Base-by-base conservation (phyloP, 345 rosid genomes). In the Euphorbia peplus region DNA sequence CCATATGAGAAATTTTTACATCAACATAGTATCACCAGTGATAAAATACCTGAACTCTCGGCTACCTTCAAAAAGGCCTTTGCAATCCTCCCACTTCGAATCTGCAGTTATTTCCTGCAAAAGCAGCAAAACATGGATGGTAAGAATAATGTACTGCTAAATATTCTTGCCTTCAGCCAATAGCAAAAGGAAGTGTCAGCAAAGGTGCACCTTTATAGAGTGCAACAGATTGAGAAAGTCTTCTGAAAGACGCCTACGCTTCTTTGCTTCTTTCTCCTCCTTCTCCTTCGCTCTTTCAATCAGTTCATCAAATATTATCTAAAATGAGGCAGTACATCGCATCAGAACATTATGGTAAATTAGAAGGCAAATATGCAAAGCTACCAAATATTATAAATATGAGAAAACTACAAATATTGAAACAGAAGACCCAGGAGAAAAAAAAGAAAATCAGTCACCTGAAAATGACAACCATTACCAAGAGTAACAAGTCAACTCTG, bases 231-330 rank as follows among this genome's bases (percentile, higher is more conserved):
- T 73, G 3, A 70, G 82, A 60, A 87, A 80, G 41, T 81, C 83
- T 58, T 87, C 87, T 63, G 79, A 83, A 64, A 87, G 85, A 63
- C 91, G 92, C 70, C 80, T 88, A 68, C 79, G 89, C 74, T 82
- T 95, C 80, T 86, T 88, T 55, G 89, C 93, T 67, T 89, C 97
- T 76, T 89, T 93, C 83, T 88, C 97, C 80, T 89, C 96, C 78
- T 90, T 95, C 75, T 87, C 97, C 81, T 69, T 86, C 35, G 78
- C 90, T 78, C 88, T 95, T 77, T 84, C 95, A 78, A 91, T 82
- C 79, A 95, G 77, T 66, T 91, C 97, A 60, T 87, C 95, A 75
- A 85, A 87, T 69, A 86, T 76, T 58, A 90, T 62, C 99, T 95
- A 86, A 64, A 80, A 73, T 70, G 10, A 47, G 56, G 53, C 18